Evolutionary conservation across 2,329 filamentous ascomycete genomes (phyloP), one percentile per base, ranked within the genome.

Genomic region (Zymoseptoria passerinii): DNA sequence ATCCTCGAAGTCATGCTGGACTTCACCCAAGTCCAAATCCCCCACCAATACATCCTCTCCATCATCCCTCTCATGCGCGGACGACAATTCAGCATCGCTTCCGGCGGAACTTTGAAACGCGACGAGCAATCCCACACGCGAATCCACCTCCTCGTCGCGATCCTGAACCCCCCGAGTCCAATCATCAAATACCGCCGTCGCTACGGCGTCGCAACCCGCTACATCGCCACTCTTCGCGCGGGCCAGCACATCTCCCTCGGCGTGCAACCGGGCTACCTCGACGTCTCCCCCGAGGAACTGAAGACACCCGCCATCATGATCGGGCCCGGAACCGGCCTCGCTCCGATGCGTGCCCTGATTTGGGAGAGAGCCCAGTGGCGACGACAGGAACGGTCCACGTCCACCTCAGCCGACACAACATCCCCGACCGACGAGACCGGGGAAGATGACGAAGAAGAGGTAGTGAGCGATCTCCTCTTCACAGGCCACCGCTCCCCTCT

Each of bases 1-100:
- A 96, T 97, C 58, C 78, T 99, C 5, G 94, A 99, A 74, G 87
- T 96, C 3, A 81, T 99, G 28, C 86, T 92, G 58, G 94, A 99
- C 66, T 99, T 99, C 67, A 82, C 88, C 49, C 87, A 83, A 0
- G 87, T 97, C 56, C 86, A 86, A 61, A 84, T 99, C 1, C 92
- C 94, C 0, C 89, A 86, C 74, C 78, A 87, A 57, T 83, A 86
- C 53, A 80, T 87, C 1, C 80, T 89, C 8, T 84, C 86, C 56
- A 79, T 92, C 16, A 86, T 99, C 56, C 94, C 94, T 0, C 68
- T 86, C 3, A 86, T 97, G 52, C 85, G 90, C n/a, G 88, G 86
- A n/a, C 83, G 94, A 5, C 89, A 95, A 66, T 99, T 96, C 71
- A 96, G 92, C 72, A 92, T 97, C 61, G 90, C 90, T 35, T 94